phyloP scores from a whole-genome alignment of 192 early-diverging fungal genomes.

The Globomyces pollinis-pini region DNA sequence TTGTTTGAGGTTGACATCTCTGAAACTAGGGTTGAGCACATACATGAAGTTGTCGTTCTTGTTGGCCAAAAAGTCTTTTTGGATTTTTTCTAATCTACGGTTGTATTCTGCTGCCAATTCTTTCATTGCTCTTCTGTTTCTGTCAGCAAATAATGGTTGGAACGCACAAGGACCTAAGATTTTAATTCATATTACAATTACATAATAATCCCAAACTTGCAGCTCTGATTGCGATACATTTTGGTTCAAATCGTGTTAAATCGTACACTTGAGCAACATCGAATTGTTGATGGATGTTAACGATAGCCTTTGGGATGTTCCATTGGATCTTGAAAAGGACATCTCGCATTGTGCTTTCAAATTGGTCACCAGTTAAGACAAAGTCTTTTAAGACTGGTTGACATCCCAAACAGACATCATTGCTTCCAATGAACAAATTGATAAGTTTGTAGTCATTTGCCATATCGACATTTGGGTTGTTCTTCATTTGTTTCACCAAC shows the following conservation, averaged over 20 bases:
- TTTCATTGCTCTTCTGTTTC: slow-evolving; percentile 37
- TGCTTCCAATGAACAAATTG: slow-evolving; percentile 50
- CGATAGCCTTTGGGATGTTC: slow-evolving; percentile 31
- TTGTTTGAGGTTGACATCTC: slow-evolving; percentile 18
- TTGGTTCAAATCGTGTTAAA: slow-evolving; percentile 26
- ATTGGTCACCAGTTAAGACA: slow-evolving; percentile 9
- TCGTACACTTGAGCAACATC: slow-evolving; percentile 34
- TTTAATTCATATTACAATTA: slow-evolving; percentile 14
- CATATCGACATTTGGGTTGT: slow-evolving; percentile 16
- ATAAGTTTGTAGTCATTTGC: slow-evolving; percentile 42
- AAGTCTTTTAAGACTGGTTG: slow-evolving; percentile 5
- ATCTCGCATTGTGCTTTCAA: slow-evolving; percentile 15
- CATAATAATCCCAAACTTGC: too few relatives aligned
- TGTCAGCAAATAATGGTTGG: slow-evolving; percentile 6
- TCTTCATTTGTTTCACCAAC: slow-evolving; percentile 25
- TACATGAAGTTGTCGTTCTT: slow-evolving; percentile 32
- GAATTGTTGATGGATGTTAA: slow-evolving; percentile 36
- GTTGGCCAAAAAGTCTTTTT: slow-evolving; percentile 17
- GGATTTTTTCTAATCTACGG: slow-evolving; percentile 25
- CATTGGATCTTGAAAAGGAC: slow-evolving; percentile 25
- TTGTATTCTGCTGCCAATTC: slow-evolving; percentile 34
- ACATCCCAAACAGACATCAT: slow-evolving; percentile 49
- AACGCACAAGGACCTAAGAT: slow-evolving; percentile 19
- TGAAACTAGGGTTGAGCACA: slow-evolving; percentile 35
- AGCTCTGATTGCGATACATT: too few relatives aligned